phyloP scores from a whole-genome alignment of 2,329 filamentous ascomycete species.

The Aureobasidium vineae region DNA sequence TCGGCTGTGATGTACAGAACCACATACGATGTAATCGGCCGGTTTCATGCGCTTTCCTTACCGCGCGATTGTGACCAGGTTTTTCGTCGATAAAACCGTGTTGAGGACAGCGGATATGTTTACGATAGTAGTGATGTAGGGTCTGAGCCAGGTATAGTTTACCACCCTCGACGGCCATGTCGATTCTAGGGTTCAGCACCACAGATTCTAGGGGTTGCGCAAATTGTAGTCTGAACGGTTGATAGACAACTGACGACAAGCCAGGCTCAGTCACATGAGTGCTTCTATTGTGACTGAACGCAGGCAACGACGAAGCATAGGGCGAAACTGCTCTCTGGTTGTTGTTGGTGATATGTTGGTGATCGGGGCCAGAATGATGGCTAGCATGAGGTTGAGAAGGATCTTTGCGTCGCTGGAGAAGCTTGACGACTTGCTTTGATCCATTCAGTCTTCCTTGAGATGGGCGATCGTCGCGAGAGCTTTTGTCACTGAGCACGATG shows the following conservation, averaged over 20 bases:
- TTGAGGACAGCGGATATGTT: background rate
- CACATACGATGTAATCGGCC: background rate
- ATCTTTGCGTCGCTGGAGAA: too few relatives aligned
- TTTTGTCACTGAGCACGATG: background rate
- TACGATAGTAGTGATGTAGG: background rate
- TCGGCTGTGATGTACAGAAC: background rate
- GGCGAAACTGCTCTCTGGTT: background rate
- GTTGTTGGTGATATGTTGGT: background rate
- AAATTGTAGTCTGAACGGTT: background rate
- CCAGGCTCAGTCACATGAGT: background rate
- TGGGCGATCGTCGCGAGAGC: background rate
- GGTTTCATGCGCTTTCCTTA: background rate
- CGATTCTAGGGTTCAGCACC: background rate
- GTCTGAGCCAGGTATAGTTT: conserved; percentile 3
- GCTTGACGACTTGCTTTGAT: background rate
- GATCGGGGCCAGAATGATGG: background rate
- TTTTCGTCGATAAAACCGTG: background rate
- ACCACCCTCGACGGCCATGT: background rate
- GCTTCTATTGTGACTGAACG: background rate
- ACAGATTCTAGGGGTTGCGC: background rate
- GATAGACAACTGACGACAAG: background rate
- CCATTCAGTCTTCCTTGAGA: background rate
- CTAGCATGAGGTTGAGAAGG: background rate
- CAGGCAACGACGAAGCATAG: background rate
- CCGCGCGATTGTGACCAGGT: background rate